Percentiles rank a stretch among this genome's conserved stretches.
phyloP scores from a whole-genome alignment of 1,284 basidiomycete species.

The Trichosporon faecale region DNA sequence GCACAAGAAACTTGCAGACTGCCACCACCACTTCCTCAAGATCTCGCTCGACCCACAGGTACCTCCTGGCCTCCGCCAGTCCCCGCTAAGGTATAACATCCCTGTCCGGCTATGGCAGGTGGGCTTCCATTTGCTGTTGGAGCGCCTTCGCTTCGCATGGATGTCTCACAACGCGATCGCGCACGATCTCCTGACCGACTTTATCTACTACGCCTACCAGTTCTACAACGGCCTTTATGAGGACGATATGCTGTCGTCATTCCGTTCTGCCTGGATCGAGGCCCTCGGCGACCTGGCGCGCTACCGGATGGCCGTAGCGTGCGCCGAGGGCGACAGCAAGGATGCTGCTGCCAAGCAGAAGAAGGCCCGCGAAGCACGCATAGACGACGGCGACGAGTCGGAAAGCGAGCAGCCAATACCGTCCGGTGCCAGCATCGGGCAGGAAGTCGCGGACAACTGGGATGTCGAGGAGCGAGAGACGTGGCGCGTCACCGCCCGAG shows the following conservation, averaged over 20 bases:
- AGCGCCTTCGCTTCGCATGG: slow-evolving; percentile 79
- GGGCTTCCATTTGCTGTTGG: slow-evolving; percentile 84
- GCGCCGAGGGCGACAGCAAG: not conserved
- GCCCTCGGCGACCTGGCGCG: slow-evolving; percentile 92
- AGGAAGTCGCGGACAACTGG: slow-evolving; percentile 78
- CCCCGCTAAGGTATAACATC: slow-evolving; percentile 92
- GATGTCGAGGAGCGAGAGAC: slow-evolving; percentile 88
- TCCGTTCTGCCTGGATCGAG: slow-evolving; percentile 86
- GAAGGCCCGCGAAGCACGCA: slow-evolving; percentile 24
- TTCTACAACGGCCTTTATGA: slow-evolving; percentile 90
- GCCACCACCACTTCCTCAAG: slow-evolving; percentile 80
- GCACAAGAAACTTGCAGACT: slow-evolving; percentile 66
- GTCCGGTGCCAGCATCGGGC: slow-evolving; percentile 71
- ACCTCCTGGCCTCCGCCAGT: slow-evolving; percentile 78
- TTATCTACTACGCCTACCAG: slow-evolving; percentile 90
- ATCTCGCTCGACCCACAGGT: slow-evolving; percentile 81
- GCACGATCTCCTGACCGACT: slow-evolving; percentile 76
- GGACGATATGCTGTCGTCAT: slow-evolving; percentile 66
- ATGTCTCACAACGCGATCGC: slow-evolving; percentile 42
- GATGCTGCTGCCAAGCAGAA: slow-evolving; percentile 35
- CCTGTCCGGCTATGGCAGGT: slow-evolving; percentile 89
- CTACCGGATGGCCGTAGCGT: slow-evolving; percentile 86
- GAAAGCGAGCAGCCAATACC: slow-evolving; percentile 27
- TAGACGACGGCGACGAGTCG: slow-evolving; percentile 29
- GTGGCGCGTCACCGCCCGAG: slow-evolving; percentile 83